These are phyloP conservation scores for Leishmania tropica DNA, from an alignment of 208 protist genomes.

Conservation along the genomic window DNA sequence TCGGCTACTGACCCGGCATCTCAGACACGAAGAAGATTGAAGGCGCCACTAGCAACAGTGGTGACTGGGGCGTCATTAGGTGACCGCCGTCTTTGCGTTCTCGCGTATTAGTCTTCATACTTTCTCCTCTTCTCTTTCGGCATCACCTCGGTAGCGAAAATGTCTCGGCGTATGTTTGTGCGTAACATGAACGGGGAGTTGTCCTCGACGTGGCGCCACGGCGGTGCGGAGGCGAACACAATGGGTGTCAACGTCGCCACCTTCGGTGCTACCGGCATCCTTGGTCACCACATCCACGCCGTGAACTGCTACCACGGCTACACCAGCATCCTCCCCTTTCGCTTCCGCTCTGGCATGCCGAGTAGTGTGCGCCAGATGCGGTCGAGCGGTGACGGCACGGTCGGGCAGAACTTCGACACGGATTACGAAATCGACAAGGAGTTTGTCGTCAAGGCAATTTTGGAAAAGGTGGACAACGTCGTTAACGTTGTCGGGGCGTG, in stretches of 20 bases:
- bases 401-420: conserved; percentile 89
- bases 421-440: conserved; percentile 93
- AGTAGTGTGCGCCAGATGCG: conserved; percentile 79
- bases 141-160: conserved; percentile 15
- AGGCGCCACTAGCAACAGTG: not conserved
- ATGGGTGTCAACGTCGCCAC: conserved; percentile 88
- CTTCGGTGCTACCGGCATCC: conserved; percentile 86
- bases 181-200: conserved; percentile 90
- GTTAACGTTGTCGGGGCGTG: conserved; percentile 84
- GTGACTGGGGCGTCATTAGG: not conserved
- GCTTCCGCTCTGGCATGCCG: conserved; percentile 80
- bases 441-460: conserved; percentile 90
- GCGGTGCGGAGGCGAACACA: conserved; percentile 73
- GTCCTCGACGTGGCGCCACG: conserved; percentile 80
- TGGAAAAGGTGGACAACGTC: conserved; percentile 86
- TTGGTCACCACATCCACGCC: conserved; percentile 77
- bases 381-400: conserved; percentile 79
- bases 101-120: not conserved
- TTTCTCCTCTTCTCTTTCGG: not conserved
- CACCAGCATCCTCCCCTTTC: conserved; percentile 86
- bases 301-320: conserved; percentile 82
- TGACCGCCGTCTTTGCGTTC: not conserved
- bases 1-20: not conserved
- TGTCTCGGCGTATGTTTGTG: conserved; percentile 88
- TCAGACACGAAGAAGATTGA: not conserved